Base-by-base conservation (phyloP, 2,329 filamentous ascomycete species). In the Calonectria leucothoes region DNA sequence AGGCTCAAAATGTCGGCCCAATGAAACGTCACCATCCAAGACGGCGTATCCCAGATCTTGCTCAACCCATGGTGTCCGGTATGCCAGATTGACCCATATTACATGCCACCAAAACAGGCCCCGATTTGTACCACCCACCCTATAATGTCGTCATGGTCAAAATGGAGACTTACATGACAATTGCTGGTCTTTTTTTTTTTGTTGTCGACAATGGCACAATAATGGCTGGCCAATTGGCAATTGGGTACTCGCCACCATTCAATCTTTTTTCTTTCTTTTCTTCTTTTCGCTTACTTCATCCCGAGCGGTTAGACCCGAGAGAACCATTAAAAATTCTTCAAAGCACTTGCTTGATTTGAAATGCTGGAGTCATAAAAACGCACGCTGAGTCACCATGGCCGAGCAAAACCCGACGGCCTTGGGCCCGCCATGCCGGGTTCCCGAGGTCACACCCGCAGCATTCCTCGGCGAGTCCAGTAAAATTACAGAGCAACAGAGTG, bases 401-500 rank as follows among this genome's bases (percentile, higher is more conserved):
- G 70, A 72, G 70, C 55, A 42, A 72, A 72, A 39, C 48, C 70
- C 70, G 70, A 52, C 25, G 11, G n/a, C 27, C 23, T 7, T 12
- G 15, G 27, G 48, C 48, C 70, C 70, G 57, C 65, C 33, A 64
- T 72, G 55, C 70, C 70, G 70, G 70, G 48, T 68, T 72, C 65
- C 70, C 70, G 70, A 72, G 42, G 45, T 64, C 51, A 17, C 29
- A 17, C 39, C 31, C 20, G 35, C 20, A 35, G 5, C 49, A 29
- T 33, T 48, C 27, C 42, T 45, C 35, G 42, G 51, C 27, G 23
- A 48, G 29, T 12, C 7, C 23, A 23, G 23, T 55, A 31, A 57
- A 45, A 66, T 66, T 35, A 37, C 45, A 52, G 66, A 23, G 39
- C 57, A 51, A 61, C 35, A 27, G 49, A 20, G 35, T 23, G 37